Evolutionary conservation across 768 basidiomycete species (phyloP).

Genomic region (Psilocybe sp.): DNA sequence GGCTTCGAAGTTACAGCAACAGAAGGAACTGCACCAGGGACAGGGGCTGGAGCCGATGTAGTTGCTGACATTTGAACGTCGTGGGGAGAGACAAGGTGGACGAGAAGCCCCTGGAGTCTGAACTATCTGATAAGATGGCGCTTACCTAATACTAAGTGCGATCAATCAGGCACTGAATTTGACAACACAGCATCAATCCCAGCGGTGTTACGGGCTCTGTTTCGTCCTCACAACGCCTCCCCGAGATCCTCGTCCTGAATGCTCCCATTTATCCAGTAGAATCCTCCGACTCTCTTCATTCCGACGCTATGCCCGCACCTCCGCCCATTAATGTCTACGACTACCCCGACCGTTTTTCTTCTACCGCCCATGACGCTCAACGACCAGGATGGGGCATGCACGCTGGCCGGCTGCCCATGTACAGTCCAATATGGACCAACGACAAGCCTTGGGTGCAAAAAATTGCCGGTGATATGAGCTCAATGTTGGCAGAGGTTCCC

Average conservation of each 20-base stretch:
- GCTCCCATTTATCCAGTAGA: constrained; percentile 17
- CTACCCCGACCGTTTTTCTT: constrained; percentile 19
- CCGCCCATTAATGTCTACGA: constrained; percentile 23
- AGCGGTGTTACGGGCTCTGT: constrained; percentile 1
- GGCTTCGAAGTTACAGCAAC: constrained; percentile 3
- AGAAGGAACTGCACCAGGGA: constrained; percentile 3
- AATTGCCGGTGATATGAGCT: constrained; percentile 18
- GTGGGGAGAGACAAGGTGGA: not conserved
- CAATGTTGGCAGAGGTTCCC: constrained; percentile 24
- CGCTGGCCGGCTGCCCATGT: constrained; percentile 27
- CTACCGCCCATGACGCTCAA: constrained; percentile 18
- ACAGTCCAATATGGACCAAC: constrained; percentile 26
- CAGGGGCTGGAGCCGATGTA: not conserved
- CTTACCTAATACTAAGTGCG: constrained; percentile 9
- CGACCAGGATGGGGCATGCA: constrained; percentile 27
- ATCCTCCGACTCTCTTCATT: not conserved
- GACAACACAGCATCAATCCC: not conserved
- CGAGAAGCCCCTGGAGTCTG: not conserved
- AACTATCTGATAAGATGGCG: constrained; percentile 24
- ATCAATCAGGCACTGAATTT: not conserved
- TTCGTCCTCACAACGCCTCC: constrained; percentile 1
- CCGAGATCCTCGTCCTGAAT: constrained; percentile 12
- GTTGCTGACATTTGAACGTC: constrained; percentile 6
- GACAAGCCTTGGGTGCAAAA: constrained; percentile 29
- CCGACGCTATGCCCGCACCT: constrained; percentile 25